Evolutionary conservation across 225 moss, liverwort and hornwort genomes (phyloP), one percentile per base, ranked within the genome.

Genomic region (Pleurozium schreberi): DNA sequence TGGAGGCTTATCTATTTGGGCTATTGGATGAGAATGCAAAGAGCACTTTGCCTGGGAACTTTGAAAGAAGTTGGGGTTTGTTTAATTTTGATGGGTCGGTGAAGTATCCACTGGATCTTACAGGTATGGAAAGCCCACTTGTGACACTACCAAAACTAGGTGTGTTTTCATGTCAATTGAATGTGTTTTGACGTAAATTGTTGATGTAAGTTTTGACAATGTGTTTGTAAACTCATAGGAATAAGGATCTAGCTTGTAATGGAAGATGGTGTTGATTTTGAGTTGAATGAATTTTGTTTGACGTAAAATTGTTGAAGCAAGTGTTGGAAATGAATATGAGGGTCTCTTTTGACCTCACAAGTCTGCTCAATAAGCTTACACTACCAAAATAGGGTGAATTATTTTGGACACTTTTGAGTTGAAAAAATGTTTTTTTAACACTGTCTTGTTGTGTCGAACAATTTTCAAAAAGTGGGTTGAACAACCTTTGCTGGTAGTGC

Each of bases 1-100:
- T 98, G 16, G 83, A 97, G 10, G 95, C 95, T 0, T 98, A 98
- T 57, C 47, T 98, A 7, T 98, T 98, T 33, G 80, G 95, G 19
- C 86, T 98, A 38, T 52, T 98, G 40, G 98, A 98, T 68, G 98
- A 98, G 86, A 95, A 98, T 90, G 92, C 95, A 55, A 98, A 98
- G 86, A 97, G 96, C 61, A 95, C 94, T 4, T 87, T 90, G 27
- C 98, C 98, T 0, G 98, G 98, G 11, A 82, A 80, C 75, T 98
- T 98, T 69, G 98, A 98, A 85, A 80, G 98, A 73, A 97, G 97
- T 47, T 98, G 97, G 98, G 98, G 98, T 7, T 38, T 98, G 12
- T 98, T 98, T 31, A 92, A 94, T 88, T 92, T 95, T 33, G 98
- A 97, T 67, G 98, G 98, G 8, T 85, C 95, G 21, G 89, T 95